Percentiles rank a stretch among this genome's conserved stretches.
These are phyloP conservation scores for Galeopsis tetrahit DNA, from an alignment of 257 asterid genomes.

Conservation along the genomic window DNA sequence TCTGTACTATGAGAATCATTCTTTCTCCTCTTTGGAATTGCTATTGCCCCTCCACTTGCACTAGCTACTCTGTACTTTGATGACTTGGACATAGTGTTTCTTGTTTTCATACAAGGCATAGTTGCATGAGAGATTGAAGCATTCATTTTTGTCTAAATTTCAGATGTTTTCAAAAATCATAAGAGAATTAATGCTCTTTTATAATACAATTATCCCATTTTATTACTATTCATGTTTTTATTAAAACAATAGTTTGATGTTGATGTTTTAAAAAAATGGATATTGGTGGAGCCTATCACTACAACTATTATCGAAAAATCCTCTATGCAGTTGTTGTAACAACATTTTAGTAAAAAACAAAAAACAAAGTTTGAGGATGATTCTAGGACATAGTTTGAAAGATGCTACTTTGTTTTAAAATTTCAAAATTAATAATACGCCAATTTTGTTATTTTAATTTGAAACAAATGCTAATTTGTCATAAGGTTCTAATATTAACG, in stretches of 20 bases:
- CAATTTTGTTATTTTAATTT: background rate
- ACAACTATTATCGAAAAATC: slow-evolving; percentile 1
- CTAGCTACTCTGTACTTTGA: slow-evolving; percentile 12
- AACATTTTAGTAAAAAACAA: background rate
- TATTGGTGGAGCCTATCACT: background rate
- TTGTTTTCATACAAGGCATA: slow-evolving; percentile 30
- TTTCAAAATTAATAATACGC: background rate
- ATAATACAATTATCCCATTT: background rate
- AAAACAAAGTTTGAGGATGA: slow-evolving; percentile 21
- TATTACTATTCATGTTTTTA: background rate
- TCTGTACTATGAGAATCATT: slow-evolving; percentile 31
- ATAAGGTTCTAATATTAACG: slow-evolving; percentile 11
- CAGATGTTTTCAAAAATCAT: background rate
- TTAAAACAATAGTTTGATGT: background rate
- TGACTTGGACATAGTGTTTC: slow-evolving; percentile 27
- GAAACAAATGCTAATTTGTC: slow-evolving; percentile 52
- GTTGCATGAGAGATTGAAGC: slow-evolving; percentile 45
- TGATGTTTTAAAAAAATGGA: background rate
- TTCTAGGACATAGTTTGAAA: slow-evolving; percentile 30
- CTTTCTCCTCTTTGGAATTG: slow-evolving; percentile 46
- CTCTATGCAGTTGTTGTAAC: background rate
- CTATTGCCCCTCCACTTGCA: slow-evolving; percentile 48
- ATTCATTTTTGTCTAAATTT: slow-evolving; percentile 41
- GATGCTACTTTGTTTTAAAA: slow-evolving; percentile 53
- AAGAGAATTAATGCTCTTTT: background rate